Evolutionary conservation across 179 eudicot species (phyloP).

Genomic region (Corrigiola litoralis): DNA sequence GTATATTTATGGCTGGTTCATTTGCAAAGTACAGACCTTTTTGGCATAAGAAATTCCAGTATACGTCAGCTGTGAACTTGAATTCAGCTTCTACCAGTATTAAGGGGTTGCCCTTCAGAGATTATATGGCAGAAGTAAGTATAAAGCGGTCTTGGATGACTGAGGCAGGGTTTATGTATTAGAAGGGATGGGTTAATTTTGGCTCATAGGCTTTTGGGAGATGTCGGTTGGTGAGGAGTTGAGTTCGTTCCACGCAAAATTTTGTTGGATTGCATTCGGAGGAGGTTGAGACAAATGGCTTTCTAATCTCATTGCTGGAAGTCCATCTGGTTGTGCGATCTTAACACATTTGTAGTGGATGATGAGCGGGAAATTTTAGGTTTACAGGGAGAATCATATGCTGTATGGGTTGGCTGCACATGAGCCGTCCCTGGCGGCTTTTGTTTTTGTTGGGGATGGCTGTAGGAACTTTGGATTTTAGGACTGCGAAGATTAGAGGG

Average conservation of each 20-base stretch:
- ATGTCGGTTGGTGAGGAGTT: constrained; percentile 42
- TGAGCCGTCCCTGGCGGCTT: constrained; percentile 69
- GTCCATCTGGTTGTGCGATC: constrained; percentile 74
- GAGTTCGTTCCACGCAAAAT: constrained; percentile 44
- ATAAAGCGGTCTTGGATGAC: constrained; percentile 76
- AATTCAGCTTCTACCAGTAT: constrained; percentile 57
- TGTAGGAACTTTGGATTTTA: constrained; percentile 88
- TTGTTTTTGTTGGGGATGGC: constrained; percentile 82
- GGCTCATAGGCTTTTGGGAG: constrained; percentile 81
- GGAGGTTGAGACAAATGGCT: constrained; percentile 34
- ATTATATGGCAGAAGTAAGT: constrained; percentile 74
- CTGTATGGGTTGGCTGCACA: constrained; percentile 60
- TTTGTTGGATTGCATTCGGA: constrained; percentile 25
- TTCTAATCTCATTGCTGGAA: constrained; percentile 49
- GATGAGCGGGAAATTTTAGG: constrained; percentile 53
- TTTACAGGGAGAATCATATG: constrained; percentile 64
- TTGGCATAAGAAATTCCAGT: constrained; percentile 89
- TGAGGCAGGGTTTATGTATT: constrained; percentile 61
- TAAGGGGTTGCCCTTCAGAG: constrained; percentile 61
- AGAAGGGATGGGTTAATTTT: constrained; percentile 55
- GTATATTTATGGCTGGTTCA: constrained; percentile 26
- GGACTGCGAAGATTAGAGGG: constrained; percentile 82
- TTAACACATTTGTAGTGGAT: constrained; percentile 62
- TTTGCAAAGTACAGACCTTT: constrained; percentile 63
- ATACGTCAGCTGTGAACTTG: constrained; percentile 72